Evolutionary conservation across 352 stramenopile genomes (phyloP).

Genomic region (Thalassiosira sp.): DNA sequence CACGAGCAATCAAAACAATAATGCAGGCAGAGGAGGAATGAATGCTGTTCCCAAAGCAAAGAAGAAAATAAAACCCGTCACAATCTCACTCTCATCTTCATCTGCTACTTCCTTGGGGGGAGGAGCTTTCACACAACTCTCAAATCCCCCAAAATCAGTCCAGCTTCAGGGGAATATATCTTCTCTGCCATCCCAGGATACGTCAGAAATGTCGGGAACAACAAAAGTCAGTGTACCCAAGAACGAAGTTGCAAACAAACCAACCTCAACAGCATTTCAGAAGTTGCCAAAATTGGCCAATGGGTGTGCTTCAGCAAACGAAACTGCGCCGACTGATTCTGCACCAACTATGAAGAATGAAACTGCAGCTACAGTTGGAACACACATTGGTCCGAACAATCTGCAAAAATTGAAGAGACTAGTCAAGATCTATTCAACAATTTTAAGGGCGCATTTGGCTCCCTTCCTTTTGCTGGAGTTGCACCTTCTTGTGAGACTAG

Average conservation of each 20-base stretch:
- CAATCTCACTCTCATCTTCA: slow-evolving; percentile 16
- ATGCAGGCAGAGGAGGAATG: background rate
- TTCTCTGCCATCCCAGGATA: slow-evolving; percentile 26
- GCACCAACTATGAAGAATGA: background rate
- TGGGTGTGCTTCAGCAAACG: background rate
- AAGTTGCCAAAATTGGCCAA: too few species aligned
- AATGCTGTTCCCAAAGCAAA: slow-evolving; percentile 4
- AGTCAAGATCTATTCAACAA: slow-evolving; percentile 57
- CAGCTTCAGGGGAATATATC: slow-evolving; percentile 14
- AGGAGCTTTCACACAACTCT: background rate
- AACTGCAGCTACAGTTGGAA: background rate
- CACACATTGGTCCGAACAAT: slow-evolving; percentile 1
- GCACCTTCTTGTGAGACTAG: slow-evolving; percentile 67
- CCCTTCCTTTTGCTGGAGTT: slow-evolving; percentile 71
- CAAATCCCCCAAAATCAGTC: background rate
- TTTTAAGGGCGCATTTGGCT: slow-evolving; percentile 68
- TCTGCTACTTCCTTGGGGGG: background rate
- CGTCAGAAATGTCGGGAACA: slow-evolving; percentile 14
- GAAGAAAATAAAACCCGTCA: slow-evolving; percentile 32
- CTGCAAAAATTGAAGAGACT: slow-evolving; percentile 46
- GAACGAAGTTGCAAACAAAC: background rate
- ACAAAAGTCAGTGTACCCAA: background rate
- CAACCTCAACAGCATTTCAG: too few species aligned
- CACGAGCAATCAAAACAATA: background rate
- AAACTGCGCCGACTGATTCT: background rate